Evolutionary conservation across 2,329 filamentous ascomycete genomes (phyloP).

Genomic region (Epichloe coenophiala): DNA sequence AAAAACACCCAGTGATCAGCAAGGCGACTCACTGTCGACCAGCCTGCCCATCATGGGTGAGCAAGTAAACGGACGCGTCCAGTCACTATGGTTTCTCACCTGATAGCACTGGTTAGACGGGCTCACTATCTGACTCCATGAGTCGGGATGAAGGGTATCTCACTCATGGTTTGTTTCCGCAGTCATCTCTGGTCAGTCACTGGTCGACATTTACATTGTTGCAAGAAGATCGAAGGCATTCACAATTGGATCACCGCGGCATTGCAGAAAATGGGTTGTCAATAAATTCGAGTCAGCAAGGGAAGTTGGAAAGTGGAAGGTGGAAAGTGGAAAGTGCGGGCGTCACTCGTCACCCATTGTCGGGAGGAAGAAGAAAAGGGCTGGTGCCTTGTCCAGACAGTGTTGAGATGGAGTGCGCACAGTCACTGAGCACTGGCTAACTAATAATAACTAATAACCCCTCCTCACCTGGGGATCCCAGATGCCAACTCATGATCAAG

Average conservation of each 20-base stretch:
- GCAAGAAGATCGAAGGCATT: neutral
- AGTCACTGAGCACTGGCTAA: no score
- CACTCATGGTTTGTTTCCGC: neutral
- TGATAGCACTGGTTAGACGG: neutral
- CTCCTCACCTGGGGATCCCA: no score
- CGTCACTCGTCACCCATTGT: no score
- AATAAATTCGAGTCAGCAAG: no score
- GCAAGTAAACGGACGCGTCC: neutral
- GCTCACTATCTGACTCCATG: neutral
- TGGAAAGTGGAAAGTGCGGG: no score
- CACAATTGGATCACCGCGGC: neutral
- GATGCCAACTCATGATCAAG: no score
- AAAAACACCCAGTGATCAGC: no score
- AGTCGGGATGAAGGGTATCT: neutral
- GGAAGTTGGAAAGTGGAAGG: no score
- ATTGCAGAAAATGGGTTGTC: neutral
- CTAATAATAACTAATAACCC: no score
- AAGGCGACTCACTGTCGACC: neutral
- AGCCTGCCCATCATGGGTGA: neutral
- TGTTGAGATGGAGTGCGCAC: no score
- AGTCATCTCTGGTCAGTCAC: neutral
- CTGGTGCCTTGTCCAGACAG: no score
- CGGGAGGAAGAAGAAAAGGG: no score
- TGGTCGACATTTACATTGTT: neutral
- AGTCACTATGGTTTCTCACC: neutral